Evolutionary conservation across 176 grass and related monocot species (phyloP), one percentile per base, ranked within the genome.

Genomic region (Carex cristatella): DNA sequence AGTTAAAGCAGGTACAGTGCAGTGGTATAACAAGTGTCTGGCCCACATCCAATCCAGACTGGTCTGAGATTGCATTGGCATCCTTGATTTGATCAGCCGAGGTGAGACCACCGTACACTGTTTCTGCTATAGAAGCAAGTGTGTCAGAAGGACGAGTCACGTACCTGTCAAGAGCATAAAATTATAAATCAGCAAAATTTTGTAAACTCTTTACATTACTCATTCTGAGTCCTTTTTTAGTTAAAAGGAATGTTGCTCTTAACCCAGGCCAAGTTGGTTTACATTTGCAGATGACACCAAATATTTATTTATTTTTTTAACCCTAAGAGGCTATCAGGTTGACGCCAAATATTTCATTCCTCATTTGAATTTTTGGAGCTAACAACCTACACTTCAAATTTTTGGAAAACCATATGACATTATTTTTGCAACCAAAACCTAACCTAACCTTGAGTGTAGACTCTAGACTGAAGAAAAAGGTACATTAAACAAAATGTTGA

Each of bases 1-100:
- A 91, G 75, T 91, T 93, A 87, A 97, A 92, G 90, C 94, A 97
- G 16, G 89, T 88, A 88, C 94, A 97, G 83, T 91, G 94, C 3
- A 97, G 85, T 44, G 92, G 92, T 74, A 97, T 89, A 84, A 79
- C 75, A n/a, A 97, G 90, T 56, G 78, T 92, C 49, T 86, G 71
- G 8, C 94, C 92, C 61, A 86, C 88, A 69, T 97, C 94, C 65
- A 97, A 77, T 30, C 64, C 85, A 23, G 37, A 82, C 15, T 37
- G 72, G 19, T 60, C 83, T 55, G 38, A 70, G 56, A 92, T 62
- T 83, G 85, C 90, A 53, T 89, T 97, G 74, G 92, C 88, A 65
- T 88, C 89, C 32, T 86, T 75, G 88, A 97, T 97, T 92, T 93
- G 93, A 61, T 94, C 94, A 10, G 89, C 27, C 1, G 92, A 84